Base-by-base conservation (phyloP, 23 red algal genomes). In the Cyanidium caldarium region DNA sequence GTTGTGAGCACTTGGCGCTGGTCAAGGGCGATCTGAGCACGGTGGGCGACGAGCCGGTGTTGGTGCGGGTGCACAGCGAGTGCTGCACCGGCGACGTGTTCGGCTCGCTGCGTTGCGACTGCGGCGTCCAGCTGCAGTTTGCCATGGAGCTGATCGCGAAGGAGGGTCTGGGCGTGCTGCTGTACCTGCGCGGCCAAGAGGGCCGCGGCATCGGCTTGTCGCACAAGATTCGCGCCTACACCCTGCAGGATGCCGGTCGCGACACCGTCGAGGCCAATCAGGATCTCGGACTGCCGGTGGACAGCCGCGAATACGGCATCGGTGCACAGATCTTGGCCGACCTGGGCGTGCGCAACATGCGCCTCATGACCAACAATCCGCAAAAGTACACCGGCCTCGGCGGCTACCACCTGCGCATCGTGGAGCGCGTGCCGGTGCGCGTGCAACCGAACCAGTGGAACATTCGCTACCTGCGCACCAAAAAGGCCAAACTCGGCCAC, bases 41-140 rank as follows among this genome's bases (percentile, higher is more conserved):
- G 25, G 31, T 42, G 17, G 77, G 76, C 37, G 79, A 95, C 36
- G 82, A 56, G 35, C 90, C 90, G 29, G 90, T 95, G 19, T 78
- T 95, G 28, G 90, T 95, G 12, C 65, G 90, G 0, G 90, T 95
- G 10, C 90, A 95, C 44, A 87, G 82, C 10, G 90, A 95, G 72
- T 95, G 90, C 68, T 95, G 90, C 41, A 95, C 90, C 2, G 90
- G 90, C 26, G 90, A 95, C 45, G 82, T 95, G 43, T 95, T 95
- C 46, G 90, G 90, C 1, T 88, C 84, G 14, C 46, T 95, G 46
- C 83, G 90, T 10, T 95, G 90, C 70, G 90, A 95, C 76, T 95
- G 90, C 41, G 90, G 90, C 1, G 76, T 79, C 26, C 90, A 95
- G 56, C 82, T 95, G 2, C 75, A 95, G 23, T 87, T 85, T 67